Conservation (phyloP, 495 filamentous ascomycete species). For the Podospora australis region DNA sequence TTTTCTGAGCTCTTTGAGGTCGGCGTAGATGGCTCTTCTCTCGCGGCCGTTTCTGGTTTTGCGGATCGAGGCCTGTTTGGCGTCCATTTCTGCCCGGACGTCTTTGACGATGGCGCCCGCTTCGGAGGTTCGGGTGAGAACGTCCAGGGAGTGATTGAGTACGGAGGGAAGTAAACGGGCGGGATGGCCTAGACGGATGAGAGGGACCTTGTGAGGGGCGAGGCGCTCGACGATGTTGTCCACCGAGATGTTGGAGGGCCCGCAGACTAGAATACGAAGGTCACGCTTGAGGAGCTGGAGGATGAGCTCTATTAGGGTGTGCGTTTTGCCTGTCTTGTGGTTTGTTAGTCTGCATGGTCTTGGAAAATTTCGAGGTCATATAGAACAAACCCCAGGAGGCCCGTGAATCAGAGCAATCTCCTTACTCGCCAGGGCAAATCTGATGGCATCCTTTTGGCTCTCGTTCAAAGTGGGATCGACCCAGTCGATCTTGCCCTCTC, state of each 20-base stretch:
- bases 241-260: constrained; percentile 91
- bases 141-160: constrained; percentile 81
- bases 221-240: constrained; percentile 98
- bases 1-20: constrained; percentile 76
- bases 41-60: constrained; percentile 81
- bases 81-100: constrained; percentile 86
- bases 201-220: constrained; percentile 71
- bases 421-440: constrained; percentile 73
- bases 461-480: constrained; percentile 76
- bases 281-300: constrained; percentile 70
- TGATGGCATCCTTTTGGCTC: constrained; percentile 84
- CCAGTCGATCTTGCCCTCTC: constrained; percentile 55
- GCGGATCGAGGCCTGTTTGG: constrained; percentile 78
- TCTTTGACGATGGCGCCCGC: constrained; percentile 87
- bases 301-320: constrained; percentile 93
- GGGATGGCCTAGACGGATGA: constrained; percentile 88
- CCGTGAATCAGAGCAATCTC: constrained; percentile 94
- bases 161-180: constrained; percentile 86
- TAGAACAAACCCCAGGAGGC: constrained; percentile 63
- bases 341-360: not conserved
- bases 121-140: constrained; percentile 85
- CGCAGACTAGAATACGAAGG: constrained; percentile 80
- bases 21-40: constrained; percentile 72
- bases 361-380: not conserved
- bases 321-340: constrained; percentile 80